These are phyloP conservation scores for Phalaenopsis hybrid DNA, from an alignment of 116 monocot genomes.

Conservation along the genomic window DNA sequence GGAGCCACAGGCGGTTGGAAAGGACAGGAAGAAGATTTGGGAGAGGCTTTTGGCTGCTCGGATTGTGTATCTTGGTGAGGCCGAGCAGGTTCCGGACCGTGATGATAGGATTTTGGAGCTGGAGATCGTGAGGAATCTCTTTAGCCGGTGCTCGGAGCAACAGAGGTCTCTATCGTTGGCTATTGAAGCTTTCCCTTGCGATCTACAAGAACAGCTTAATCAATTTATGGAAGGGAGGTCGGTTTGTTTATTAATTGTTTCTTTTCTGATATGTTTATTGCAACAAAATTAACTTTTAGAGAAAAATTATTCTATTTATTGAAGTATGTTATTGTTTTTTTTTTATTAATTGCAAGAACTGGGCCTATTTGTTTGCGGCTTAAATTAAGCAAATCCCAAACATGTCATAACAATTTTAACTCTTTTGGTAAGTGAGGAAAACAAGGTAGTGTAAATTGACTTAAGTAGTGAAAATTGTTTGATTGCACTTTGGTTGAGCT, in stretches of 20 bases:
- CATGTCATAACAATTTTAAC: background rate
- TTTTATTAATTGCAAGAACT: background rate
- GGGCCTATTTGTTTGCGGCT: too few species aligned
- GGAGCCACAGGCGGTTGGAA: constrained; percentile 89
- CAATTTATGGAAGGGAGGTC: constrained; percentile 84
- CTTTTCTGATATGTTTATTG: background rate
- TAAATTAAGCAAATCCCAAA: too few species aligned
- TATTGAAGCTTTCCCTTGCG: constrained; percentile 67
- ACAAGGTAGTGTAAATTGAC: too few species aligned
- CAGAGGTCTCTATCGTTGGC: constrained; percentile 66
- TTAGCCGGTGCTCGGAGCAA: constrained; percentile 46
- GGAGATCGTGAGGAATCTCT: constrained; percentile 63
- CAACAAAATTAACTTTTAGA: background rate
- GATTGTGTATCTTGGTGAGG: constrained; percentile 87
- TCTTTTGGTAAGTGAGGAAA: too few species aligned
- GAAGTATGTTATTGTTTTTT: background rate
- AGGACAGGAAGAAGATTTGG: constrained; percentile 78
- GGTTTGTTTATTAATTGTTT: background rate
- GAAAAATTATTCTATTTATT: background rate
- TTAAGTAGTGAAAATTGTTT: too few species aligned
- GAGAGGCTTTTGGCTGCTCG: constrained; percentile 85
- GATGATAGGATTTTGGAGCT: constrained; percentile 82
- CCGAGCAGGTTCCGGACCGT: constrained; percentile 82
- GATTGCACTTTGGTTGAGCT: too few species aligned
- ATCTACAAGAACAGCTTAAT: constrained; percentile 69